Conservation (phyloP, 768 basidiomycete genomes). For the Podaxis sp. region DNA sequence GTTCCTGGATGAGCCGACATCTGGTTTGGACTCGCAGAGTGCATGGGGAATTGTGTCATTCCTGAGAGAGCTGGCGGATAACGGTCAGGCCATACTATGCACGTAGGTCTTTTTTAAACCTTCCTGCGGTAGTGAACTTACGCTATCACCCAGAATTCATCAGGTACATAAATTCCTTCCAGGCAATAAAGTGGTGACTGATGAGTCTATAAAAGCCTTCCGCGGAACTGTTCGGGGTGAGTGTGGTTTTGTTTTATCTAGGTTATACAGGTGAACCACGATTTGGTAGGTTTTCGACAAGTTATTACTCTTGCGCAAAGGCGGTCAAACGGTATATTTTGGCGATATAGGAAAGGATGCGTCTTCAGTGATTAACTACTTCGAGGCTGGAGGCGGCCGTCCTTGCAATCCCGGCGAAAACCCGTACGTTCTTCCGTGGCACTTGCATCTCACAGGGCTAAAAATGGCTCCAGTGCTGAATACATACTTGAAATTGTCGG, state of each 20-base stretch:
- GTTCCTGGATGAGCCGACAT: slow-evolving; percentile 88
- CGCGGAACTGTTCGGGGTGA: slow-evolving; percentile 73
- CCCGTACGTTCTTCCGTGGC: slow-evolving; percentile 43
- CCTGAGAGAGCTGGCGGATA: slow-evolving; percentile 69
- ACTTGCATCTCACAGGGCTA: slow-evolving; percentile 8
- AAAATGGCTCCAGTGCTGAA: slow-evolving; percentile 43
- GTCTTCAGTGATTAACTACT: slow-evolving; percentile 65
- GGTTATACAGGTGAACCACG: neutral
- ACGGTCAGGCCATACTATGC: slow-evolving; percentile 89
- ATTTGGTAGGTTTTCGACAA: slow-evolving; percentile 61
- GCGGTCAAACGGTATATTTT: slow-evolving; percentile 74
- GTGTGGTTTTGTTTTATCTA: neutral
- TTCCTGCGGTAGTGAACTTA: neutral
- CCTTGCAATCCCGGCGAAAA: slow-evolving; percentile 65
- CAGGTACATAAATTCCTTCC: slow-evolving; percentile 21
- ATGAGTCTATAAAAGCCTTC: slow-evolving; percentile 50
- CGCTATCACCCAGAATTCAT: slow-evolving; percentile 32
- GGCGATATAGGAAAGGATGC: slow-evolving; percentile 67
- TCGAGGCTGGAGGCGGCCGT: slow-evolving; percentile 63
- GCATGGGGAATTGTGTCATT: slow-evolving; percentile 82
- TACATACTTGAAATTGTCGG: slow-evolving; percentile 71
- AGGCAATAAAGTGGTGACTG: neutral
- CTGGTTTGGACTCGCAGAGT: slow-evolving; percentile 82
- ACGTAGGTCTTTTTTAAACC: slow-evolving; percentile 44
- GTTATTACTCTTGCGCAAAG: slow-evolving; percentile 69